Evolutionary conservation across 257 asterid genomes (phyloP), one percentile per base, ranked within the genome.

Genomic region (Forsythia suspensa): DNA sequence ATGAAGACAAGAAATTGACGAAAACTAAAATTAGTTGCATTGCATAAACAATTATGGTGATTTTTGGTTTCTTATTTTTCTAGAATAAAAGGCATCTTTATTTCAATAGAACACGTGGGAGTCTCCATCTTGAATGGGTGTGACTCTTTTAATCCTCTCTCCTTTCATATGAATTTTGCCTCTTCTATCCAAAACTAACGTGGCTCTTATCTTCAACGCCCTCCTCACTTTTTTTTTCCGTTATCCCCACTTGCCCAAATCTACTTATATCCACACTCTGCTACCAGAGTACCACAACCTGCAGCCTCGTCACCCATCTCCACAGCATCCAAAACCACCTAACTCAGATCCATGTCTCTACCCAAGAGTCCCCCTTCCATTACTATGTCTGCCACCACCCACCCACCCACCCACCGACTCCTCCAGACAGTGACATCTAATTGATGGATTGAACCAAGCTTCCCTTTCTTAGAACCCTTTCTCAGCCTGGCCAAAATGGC

Each of bases 401-500:
- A 18, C 9, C 3, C 8, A 6, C n/a, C 24, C 0, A 24, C 24
- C 24, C 24, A 24, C 24, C 24, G 24, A 24, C 24, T 24, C 24
- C 24, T 24, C 63, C 63, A 6, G 2, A 0, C 8, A 52, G 63
- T 15, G 8, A 52, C 24, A 52, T 52, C 29, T 52, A 52, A 18
- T 15, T 52, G 63, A 52, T 18, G 24, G 63, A 15, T 52, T 18
- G 63, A 52, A 52, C 20, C 63, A 52, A 43, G 51, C 51, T 43
- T 12, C 8, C 8, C 51, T 43, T 43, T 43, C 51, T 5, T 5
- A 43, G 8, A 43, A 43, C 12, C 2, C 44, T 34, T 34, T 11
- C 70, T 52, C 73, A 77, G 67, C 77, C 77, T 39, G 70, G 36
- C 41, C 40, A 55, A 52, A 15, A 52, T 52, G 63, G 63, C 20